A percentile compares a stretch with the other conserved stretches of the same genome.
Evolutionary conservation across 176 grass and related monocot species (phyloP).

Genomic region (Coix lacrymajobi): DNA sequence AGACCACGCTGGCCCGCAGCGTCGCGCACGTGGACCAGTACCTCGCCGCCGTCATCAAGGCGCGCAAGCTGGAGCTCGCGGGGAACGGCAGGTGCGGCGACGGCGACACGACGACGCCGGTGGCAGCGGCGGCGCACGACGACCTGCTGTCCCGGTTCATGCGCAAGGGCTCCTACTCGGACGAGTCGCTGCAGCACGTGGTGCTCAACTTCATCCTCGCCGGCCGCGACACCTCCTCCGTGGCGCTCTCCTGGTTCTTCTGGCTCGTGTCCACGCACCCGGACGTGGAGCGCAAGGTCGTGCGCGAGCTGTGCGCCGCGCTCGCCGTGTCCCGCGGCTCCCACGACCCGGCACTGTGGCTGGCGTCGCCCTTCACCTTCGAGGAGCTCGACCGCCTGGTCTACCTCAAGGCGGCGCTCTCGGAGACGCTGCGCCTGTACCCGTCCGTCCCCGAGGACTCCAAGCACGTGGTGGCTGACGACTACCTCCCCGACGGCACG

Average conservation of each 20-base stretch:
- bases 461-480: conserved; percentile 78
- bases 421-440: conserved; percentile 88
- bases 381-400: conserved; percentile 87
- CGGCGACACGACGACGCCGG: neutral
- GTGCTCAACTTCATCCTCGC: conserved; percentile 98
- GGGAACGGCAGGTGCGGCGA: neutral
- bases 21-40: conserved; percentile 83
- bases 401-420: conserved; percentile 95
- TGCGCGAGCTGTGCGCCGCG: conserved; percentile 63
- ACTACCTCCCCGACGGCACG: conserved; percentile 82
- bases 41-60: conserved; percentile 83
- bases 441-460: conserved; percentile 96
- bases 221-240: conserved; percentile 94
- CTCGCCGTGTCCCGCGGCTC: conserved; percentile 54
- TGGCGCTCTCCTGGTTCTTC: conserved; percentile 98
- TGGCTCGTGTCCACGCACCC: conserved; percentile 96
- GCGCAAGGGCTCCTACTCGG: conserved; percentile 79
- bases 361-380: conserved; percentile 56
- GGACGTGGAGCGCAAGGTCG: conserved; percentile 46
- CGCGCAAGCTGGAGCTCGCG: conserved; percentile 70
- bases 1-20: conserved; percentile 66
- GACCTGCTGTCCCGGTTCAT: conserved; percentile 96
- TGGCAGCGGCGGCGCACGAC: conserved; percentile 39
- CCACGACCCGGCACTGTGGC: conserved; percentile 47
- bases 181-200: conserved; percentile 83